Evolutionary conservation across 345 rosid genomes (phyloP).

Genomic region (Sisymbrium altissimum): DNA sequence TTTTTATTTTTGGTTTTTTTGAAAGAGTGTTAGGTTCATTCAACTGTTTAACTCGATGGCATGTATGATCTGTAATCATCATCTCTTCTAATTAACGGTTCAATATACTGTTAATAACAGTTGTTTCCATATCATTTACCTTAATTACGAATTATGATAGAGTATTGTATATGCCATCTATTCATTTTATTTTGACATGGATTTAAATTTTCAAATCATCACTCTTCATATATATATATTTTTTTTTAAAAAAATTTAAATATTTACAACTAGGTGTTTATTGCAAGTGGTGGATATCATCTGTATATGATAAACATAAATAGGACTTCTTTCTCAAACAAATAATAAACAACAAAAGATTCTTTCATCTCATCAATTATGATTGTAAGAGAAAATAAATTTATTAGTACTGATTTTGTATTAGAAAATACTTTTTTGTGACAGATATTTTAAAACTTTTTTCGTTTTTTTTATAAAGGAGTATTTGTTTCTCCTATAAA

Average conservation of each 20-base stretch:
- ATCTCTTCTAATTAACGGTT: not conserved
- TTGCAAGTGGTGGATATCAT: not conserved
- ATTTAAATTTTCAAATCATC: not conserved
- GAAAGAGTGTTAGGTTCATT: not conserved
- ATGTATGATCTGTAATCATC: not conserved
- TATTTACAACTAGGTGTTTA: not conserved
- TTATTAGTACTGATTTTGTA: not conserved
- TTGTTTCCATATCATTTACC: not conserved
- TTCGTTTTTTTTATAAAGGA: not conserved
- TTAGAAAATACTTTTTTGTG: not conserved
- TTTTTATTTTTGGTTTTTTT: too few species aligned
- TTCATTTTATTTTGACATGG: too few species aligned
- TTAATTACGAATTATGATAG: not conserved
- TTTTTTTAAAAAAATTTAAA: not conserved
- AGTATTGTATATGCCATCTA: too few species aligned
- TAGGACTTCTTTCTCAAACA: conserved; percentile 16
- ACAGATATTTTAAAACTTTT: not conserved
- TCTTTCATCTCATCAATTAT: conserved; percentile 19
- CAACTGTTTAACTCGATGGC: not conserved
- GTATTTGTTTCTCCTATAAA: conserved; percentile 31
- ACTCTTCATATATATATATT: too few species aligned
- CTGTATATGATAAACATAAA: not conserved
- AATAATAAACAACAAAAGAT: conserved; percentile 19
- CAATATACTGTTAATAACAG: not conserved
- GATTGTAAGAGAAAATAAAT: conserved; percentile 7